These are phyloP conservation scores for Boletus rufocinnamomeus DNA, from an alignment of 768 basidiomycete species.

Conservation along the genomic window DNA sequence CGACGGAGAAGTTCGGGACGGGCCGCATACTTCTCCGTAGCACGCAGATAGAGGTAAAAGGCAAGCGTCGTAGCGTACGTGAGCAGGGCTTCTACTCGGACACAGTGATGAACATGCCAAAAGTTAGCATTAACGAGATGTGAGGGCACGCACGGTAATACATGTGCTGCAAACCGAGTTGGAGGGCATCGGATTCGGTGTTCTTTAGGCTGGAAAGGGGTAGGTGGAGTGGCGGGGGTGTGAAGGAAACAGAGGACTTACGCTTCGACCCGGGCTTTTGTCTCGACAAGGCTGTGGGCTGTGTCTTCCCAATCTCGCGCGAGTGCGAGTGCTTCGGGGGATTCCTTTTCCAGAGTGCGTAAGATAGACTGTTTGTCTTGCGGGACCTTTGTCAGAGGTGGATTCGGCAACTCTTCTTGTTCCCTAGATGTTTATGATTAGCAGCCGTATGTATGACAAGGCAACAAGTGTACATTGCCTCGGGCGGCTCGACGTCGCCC, in stretches of 20 bases:
- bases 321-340: slow-evolving; percentile 76
- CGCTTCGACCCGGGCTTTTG: slow-evolving; percentile 56
- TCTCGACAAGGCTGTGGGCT: slow-evolving; percentile 50
- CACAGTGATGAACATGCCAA: background rate
- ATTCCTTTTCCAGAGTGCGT: slow-evolving; percentile 71
- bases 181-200: slow-evolving; percentile 51
- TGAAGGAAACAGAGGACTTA: slow-evolving; percentile 35
- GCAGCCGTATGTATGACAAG: background rate
- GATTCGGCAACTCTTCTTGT: slow-evolving; percentile 5
- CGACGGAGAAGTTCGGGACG: slow-evolving; percentile 62
- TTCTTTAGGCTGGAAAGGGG: slow-evolving; percentile 46
- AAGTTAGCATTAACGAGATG: background rate
- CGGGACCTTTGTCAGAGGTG: slow-evolving; percentile 35
- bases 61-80: slow-evolving; percentile 90
- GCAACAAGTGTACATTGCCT: slow-evolving; percentile 29
- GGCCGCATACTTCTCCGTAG: slow-evolving; percentile 61
- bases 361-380: slow-evolving; percentile 62
- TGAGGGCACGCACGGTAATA: slow-evolving; percentile 77
- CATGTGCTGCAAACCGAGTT: slow-evolving; percentile 73
- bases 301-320: slow-evolving; percentile 85
- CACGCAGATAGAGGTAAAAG: slow-evolving; percentile 88
- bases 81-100: slow-evolving; percentile 72
- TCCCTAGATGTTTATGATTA: slow-evolving; percentile 22
- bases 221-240: background rate
- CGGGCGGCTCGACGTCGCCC: slow-evolving; percentile 26